Percentiles rank a stretch among this genome's conserved stretches.
Evolutionary conservation across 345 rosid genomes (phyloP).

Genomic region (Erodium maritimum): DNA sequence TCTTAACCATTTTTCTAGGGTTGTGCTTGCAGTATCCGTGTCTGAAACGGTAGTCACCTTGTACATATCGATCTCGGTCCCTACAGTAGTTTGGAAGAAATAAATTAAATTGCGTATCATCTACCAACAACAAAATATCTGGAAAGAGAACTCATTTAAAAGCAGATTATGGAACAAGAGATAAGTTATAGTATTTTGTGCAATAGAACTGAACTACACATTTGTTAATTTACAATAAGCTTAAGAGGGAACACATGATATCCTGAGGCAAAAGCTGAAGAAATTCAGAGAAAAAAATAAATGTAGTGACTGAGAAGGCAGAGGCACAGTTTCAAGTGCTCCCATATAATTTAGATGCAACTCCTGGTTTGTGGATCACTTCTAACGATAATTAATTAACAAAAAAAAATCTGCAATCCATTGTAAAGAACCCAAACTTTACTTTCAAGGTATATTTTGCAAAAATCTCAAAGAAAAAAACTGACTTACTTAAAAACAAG

Average conservation of each 20-base stretch:
- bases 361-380: background rate
- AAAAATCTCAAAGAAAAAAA: background rate
- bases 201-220: background rate
- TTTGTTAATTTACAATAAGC: background rate
- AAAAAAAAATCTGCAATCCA: background rate
- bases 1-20: slow-evolving; percentile 95
- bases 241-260: background rate
- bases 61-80: slow-evolving; percentile 93
- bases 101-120: background rate
- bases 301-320: background rate
- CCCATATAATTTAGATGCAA: background rate
- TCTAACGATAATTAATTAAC: background rate
- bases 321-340: background rate
- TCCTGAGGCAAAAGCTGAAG: background rate
- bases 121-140: background rate
- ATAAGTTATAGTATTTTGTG: background rate
- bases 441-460: background rate
- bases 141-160: background rate
- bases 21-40: slow-evolving; percentile 89
- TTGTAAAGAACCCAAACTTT: background rate
- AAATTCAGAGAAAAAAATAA: too few relatives aligned
- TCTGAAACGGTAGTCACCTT: slow-evolving; percentile 95
- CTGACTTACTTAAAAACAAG: slow-evolving; percentile 72
- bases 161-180: background rate
- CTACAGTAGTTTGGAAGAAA: slow-evolving; percentile 23